Base-by-base conservation (phyloP, 768 basidiomycete genomes). In the Tricholoma saponaceum region DNA sequence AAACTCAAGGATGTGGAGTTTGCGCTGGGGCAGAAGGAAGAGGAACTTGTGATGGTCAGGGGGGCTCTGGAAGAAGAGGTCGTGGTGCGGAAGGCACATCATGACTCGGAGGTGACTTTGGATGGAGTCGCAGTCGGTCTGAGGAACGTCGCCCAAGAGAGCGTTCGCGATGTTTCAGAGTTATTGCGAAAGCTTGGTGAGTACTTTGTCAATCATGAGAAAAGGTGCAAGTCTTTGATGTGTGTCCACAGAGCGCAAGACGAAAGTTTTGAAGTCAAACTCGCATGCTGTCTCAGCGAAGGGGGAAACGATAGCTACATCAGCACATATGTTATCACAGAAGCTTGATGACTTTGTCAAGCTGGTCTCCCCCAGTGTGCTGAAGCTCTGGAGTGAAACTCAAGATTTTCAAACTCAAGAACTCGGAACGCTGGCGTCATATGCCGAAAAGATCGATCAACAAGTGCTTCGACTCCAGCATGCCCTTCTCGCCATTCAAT, bases 121-220 rank as follows among this genome's bases (percentile, higher is more conserved):
- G 83, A 96, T 63, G 72, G 70, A n/a, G 84, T 95, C 4, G 95
- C 95, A 0, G 72, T 68, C 22, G 83, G 80, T 2, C 71, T 96
- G 57, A 90, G 84, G 69, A 76, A 76, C 44, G 81, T 85, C 18
- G 83, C 84, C 0, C 71, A 78, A n/a, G 84, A 92, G 60, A 86
- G 85, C 58, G 73, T 91, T 16, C 76, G 76, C 7, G 91, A 97
- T 67, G 76, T 95, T 35, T 70, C 66, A 14, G 83, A 83, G 0
- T 72, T 95, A 22, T 92, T 93, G 61, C 84, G 84, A 43, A 97
- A 96, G 72, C 81, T 97, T 47, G 89, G 94, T 94, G 65, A 65
- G 83, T 64, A 18, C 7, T 26, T 59, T 25, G 12, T 28, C 16
- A 16, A 13, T 47, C 28, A 47, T n/a, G 18, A 49, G 12, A 23